phyloP scores from a whole-genome alignment of 2,329 filamentous ascomycete genomes.

The Pseudogymnoascus sp. region DNA sequence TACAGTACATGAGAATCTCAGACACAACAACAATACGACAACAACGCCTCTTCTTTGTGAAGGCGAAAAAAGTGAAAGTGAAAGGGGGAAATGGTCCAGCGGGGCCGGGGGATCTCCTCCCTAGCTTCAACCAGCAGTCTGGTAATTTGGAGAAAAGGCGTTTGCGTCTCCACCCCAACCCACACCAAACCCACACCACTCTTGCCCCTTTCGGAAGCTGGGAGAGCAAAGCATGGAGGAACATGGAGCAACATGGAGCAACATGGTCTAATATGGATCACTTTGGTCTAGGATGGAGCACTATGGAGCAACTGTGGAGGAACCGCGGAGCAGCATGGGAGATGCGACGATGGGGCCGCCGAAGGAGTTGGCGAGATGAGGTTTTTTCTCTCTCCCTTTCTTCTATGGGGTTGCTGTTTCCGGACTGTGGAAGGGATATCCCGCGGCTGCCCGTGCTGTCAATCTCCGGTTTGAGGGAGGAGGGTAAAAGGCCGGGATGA shows the following conservation, averaged over 20 bases:
- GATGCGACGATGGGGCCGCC: not conserved
- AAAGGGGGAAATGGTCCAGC: not conserved
- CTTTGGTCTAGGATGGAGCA: not conserved
- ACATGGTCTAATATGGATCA: not conserved
- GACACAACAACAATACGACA: not conserved
- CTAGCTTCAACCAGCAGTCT: slow-evolving; percentile 2
- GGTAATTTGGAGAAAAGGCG: slow-evolving; percentile 3
- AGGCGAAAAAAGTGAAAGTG: not conserved
- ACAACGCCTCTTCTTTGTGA: not conserved
- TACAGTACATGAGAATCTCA: not conserved
- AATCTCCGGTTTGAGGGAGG: not conserved
- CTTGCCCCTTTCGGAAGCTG: not conserved
- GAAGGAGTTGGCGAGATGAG: not conserved
- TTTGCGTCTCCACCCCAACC: slow-evolving; percentile 2
- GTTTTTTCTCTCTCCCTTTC: not conserved
- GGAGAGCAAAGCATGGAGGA: not conserved
- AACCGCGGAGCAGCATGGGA: not conserved
- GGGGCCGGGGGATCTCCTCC: not conserved
- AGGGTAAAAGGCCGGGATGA: not conserved
- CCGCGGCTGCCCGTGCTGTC: not conserved
- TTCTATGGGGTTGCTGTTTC: slow-evolving; percentile 1
- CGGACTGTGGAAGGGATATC: not conserved
- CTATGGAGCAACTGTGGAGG: not conserved
- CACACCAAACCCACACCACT: not conserved
- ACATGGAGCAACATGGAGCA: not conserved